These are phyloP conservation scores for Stephania cephalantha DNA, from an alignment of 164 flowering plant species.

Conservation along the genomic window DNA sequence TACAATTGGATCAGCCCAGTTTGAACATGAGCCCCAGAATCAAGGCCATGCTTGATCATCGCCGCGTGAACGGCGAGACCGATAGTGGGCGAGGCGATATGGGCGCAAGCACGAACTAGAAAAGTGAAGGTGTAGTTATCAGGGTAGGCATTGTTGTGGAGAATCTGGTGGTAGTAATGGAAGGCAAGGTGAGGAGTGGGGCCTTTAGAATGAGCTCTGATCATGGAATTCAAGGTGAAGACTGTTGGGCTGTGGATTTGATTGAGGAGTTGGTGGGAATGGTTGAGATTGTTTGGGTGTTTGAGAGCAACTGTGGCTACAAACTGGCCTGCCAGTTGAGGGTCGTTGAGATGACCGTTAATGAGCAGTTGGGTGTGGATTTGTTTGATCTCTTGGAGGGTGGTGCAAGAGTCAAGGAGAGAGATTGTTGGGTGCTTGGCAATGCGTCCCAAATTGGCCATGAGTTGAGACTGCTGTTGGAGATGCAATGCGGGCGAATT, in stretches of 20 bases:
- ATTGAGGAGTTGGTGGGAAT: constrained; percentile 31
- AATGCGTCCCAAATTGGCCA: constrained; percentile 21
- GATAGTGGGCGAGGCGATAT: constrained; percentile 13
- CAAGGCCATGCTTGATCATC: constrained; percentile 33
- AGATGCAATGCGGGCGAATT: too few relatives aligned
- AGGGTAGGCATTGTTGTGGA: constrained; percentile 21
- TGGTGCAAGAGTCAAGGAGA: constrained; percentile 25
- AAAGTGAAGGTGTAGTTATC: constrained; percentile 53
- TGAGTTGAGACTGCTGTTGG: neutral
- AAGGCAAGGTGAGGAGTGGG: constrained; percentile 30
- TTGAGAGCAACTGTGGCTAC: constrained; percentile 29
- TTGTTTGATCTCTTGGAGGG: constrained; percentile 30
- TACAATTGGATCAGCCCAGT: constrained; percentile 46
- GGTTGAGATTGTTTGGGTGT: constrained; percentile 24
- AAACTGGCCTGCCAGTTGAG: constrained; percentile 30
- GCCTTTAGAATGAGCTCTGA: constrained; percentile 46
- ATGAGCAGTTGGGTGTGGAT: constrained; percentile 42
- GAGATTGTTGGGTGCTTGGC: constrained; percentile 32
- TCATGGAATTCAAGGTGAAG: constrained; percentile 43
- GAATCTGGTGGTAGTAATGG: constrained; percentile 28
- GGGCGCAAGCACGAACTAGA: constrained; percentile 41
- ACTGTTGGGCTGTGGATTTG: constrained; percentile 28
- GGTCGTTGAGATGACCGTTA: constrained; percentile 27
- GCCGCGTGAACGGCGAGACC: constrained; percentile 32
- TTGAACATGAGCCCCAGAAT: constrained; percentile 42